phyloP scores from a whole-genome alignment of 306 rosid genomes.

The Astragalus glycyphyllos region DNA sequence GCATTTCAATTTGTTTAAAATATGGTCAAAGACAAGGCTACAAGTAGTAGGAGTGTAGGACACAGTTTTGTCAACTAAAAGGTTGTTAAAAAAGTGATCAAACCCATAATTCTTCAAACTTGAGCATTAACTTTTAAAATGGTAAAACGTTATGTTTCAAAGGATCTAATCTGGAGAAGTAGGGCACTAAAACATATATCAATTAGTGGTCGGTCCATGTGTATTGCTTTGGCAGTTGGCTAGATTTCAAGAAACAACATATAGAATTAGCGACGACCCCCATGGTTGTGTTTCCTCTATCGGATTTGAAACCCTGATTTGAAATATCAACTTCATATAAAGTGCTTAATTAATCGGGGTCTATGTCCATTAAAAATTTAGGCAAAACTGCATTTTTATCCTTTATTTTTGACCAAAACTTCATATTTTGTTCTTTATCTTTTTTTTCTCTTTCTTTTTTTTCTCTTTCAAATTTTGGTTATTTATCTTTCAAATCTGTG shows the following conservation, averaged over 20 bases:
- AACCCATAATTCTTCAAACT: constrained; percentile 11
- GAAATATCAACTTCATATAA: constrained; percentile 37
- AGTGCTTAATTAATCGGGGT: too few species aligned
- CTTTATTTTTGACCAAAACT: too few species aligned
- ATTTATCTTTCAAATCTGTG: too few species aligned
- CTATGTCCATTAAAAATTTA: too few species aligned
- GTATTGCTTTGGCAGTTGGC: constrained; percentile 53
- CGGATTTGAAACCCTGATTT: constrained; percentile 51
- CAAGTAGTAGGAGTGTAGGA: constrained; percentile 38
- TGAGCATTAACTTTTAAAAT: constrained; percentile 14
- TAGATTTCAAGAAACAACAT: constrained; percentile 33
- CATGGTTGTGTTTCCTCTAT: constrained; percentile 52
- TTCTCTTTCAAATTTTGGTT: too few species aligned
- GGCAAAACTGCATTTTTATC: too few species aligned
- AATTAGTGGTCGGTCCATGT: constrained; percentile 54
- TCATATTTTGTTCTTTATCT: too few species aligned
- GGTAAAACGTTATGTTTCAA: constrained; percentile 8
- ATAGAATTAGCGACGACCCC: constrained; percentile 41
- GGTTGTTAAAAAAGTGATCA: constrained; percentile 34
- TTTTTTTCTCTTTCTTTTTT: too few species aligned
- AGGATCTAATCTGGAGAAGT: constrained; percentile 36
- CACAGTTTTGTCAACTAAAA: constrained; percentile 37
- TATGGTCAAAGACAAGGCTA: constrained; percentile 44
- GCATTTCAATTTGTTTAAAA: not conserved
- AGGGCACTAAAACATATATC: constrained; percentile 20